Evolutionary conservation across 495 filamentous ascomycete species (phyloP), one percentile per base, ranked within the genome.

Genomic region (Amorphotheca resinae): DNA sequence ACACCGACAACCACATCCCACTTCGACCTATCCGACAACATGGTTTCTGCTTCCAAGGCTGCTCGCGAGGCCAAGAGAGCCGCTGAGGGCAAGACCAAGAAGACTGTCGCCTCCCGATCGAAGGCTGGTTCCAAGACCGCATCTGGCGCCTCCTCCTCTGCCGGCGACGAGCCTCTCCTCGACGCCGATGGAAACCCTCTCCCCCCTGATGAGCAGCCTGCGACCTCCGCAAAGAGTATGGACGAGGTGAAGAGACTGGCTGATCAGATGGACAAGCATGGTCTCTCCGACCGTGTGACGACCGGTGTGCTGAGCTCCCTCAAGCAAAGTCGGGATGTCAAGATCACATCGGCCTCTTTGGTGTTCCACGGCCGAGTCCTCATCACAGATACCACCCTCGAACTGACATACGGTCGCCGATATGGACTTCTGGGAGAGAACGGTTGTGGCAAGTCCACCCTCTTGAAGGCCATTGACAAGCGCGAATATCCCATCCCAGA

Each of bases 351-450:
- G 30, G 77, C 78, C 53, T 93, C 82, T 25, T 69, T 99, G 41
- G 87, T 93, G 45, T 99, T 99, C 76, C 91, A 99, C 68, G 91
- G 91, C 49, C 88, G 81, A 51, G 93, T 99, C 50, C 78, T 99
- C 41, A 80, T 99, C 62, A 86, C 76, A 53, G 91, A 99, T 62
- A 80, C 84, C 41, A 88, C 80, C 20, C 73, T 99, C 56, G 91
- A 99, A 63, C 72, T 99, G 53, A 94, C 85, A 59, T 87, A 87
- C 59, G 84, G 82, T 43, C 83, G 89, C 51, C 77, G 91, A 40
- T 99, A 99, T 61, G 91, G 91, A 59, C 68, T 99, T 40, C 67
- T 99, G 43, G 91, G 91, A 56, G 91, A 99, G 73, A 99, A 99
- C 78, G 91, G 91, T 39, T 99, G 91, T 57, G 91, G 91, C 57